phyloP scores from a whole-genome alignment of 805 yeast species.

The Metschnikowia cerradonensis region DNA sequence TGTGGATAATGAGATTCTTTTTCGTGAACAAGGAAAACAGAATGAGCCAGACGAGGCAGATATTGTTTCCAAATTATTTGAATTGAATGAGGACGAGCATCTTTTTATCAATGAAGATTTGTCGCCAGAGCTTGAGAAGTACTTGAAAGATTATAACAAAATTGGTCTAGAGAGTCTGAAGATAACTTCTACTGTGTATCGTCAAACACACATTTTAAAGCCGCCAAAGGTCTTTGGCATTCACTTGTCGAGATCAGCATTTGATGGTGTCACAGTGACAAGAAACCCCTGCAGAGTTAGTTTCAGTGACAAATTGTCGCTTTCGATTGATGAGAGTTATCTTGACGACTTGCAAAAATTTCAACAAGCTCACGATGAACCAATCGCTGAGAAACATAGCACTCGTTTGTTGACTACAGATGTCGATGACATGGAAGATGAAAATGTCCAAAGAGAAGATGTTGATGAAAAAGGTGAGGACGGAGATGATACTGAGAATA shows the following conservation, averaged over 20 bases:
- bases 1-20: constrained; percentile 24
- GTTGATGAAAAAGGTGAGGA: constrained; percentile 32
- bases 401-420: constrained; percentile 23
- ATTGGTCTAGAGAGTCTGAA: constrained; percentile 41
- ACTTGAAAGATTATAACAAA: constrained; percentile 44
- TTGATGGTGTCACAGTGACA: constrained; percentile 58
- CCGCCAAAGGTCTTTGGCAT: constrained; percentile 71
- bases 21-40: constrained; percentile 18
- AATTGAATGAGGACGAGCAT: constrained; percentile 32
- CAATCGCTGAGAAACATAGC: constrained; percentile 10
- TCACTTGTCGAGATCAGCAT: constrained; percentile 85
- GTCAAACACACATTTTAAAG: constrained; percentile 54
- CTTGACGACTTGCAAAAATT: constrained; percentile 34
- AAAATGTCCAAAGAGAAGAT: constrained; percentile 36
- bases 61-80: constrained; percentile 31
- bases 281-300: constrained; percentile 73
- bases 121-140: constrained; percentile 45
- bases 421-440: constrained; percentile 27
- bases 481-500: constrained; percentile 23
- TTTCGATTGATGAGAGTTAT: constrained; percentile 46
- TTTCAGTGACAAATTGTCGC: constrained; percentile 52
- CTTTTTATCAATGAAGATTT: constrained; percentile 64
- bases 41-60: constrained; percentile 25
- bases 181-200: constrained; percentile 63
- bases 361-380: constrained; percentile 21